phyloP scores from a whole-genome alignment of 2,329 filamentous ascomycete species.

The Talaromyces sp. region DNA sequence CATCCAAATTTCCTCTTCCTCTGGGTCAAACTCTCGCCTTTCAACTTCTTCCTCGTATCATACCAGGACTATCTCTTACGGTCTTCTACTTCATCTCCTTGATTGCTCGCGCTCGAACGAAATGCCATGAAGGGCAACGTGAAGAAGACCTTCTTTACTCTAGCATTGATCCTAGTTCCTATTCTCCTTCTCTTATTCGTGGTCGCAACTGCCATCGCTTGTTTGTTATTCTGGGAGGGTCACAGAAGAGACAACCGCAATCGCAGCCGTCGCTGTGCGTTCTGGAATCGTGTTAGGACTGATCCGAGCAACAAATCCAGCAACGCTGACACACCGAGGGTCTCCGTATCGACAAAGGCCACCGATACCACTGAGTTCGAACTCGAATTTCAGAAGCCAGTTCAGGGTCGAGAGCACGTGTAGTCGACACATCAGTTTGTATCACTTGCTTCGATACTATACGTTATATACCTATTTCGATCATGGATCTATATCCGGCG shows the following conservation, averaged over 20 bases:
- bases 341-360: constrained; percentile 34
- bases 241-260: not conserved
- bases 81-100: not conserved
- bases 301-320: constrained; percentile 27
- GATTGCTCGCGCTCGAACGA: constrained; percentile 20
- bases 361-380: constrained; percentile 30
- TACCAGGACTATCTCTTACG: constrained; percentile 2
- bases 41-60: constrained; percentile 3
- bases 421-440: constrained; percentile 20
- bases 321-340: constrained; percentile 35
- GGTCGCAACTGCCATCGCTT: constrained; percentile 40
- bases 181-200: constrained; percentile 45
- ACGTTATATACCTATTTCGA: not conserved
- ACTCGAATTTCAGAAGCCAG: constrained; percentile 30
- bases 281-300: constrained; percentile 8
- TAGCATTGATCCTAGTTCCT: constrained; percentile 49
- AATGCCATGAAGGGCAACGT: constrained; percentile 34
- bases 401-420: constrained; percentile 26
- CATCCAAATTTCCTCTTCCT: not conserved
- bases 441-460: not conserved
- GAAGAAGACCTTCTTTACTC: constrained; percentile 42
- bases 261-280: not conserved
- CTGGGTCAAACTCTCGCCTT: not conserved
- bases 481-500: constrained; percentile 38
- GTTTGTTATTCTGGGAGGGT: constrained; percentile 36